phyloP scores from a whole-genome alignment of 495 filamentous ascomycete genomes.

The Penicillium coffeae region DNA sequence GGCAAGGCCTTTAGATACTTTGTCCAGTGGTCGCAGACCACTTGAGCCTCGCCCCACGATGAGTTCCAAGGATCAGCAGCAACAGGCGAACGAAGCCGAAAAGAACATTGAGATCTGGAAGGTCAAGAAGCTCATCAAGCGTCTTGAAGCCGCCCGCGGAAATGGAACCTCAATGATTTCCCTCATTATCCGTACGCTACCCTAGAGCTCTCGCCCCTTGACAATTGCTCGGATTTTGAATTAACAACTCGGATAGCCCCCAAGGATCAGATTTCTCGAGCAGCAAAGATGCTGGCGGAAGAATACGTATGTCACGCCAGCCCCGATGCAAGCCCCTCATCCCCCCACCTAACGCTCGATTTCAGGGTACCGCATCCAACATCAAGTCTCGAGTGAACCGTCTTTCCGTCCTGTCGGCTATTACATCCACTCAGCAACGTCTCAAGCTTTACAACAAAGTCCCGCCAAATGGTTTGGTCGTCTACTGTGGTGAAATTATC shows the following conservation, averaged over 20 bases:
- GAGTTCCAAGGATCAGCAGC: constrained; percentile 68
- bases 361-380: constrained; percentile 90
- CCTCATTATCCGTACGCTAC: constrained; percentile 81
- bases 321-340: neutral
- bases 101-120: constrained; percentile 90
- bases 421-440: constrained; percentile 97
- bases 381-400: constrained; percentile 99
- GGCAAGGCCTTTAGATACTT: constrained; percentile 22
- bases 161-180: constrained; percentile 99
- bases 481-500: constrained; percentile 99
- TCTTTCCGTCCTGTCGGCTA: constrained; percentile 93
- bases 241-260: constrained; percentile 58
- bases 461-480: constrained; percentile 91
- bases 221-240: too few species aligned
- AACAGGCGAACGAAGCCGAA: constrained; percentile 87
- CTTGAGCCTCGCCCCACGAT: constrained; percentile 60
- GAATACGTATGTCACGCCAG: constrained; percentile 71
- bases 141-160: constrained; percentile 85
- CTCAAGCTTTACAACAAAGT: constrained; percentile 99
- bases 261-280: constrained; percentile 95
- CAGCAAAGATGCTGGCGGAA: constrained; percentile 99
- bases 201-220: neutral
- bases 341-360: constrained; percentile 4
- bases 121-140: constrained; percentile 97
- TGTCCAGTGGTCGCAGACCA: constrained; percentile 27